phyloP scores from a whole-genome alignment of 345 rosid species.

The Pelargonium nanum region DNA sequence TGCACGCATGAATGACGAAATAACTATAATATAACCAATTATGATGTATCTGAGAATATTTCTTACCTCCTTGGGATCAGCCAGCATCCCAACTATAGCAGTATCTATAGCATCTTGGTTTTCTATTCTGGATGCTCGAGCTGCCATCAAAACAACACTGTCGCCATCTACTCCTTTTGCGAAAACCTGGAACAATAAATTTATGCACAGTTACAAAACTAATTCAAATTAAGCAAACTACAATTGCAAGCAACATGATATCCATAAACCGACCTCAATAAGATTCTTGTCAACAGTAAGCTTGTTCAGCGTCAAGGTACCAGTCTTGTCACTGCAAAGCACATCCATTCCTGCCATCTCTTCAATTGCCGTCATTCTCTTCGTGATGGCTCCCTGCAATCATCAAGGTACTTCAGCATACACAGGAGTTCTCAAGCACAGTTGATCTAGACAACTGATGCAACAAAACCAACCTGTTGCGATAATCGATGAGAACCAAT shows the following conservation, averaged over 20 bases:
- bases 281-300: constrained; percentile 94
- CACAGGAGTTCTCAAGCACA: constrained; percentile 9
- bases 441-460: constrained; percentile 5
- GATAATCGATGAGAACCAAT: constrained; percentile 92
- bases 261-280: constrained; percentile 53
- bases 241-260: constrained; percentile 3
- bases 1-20: background rate
- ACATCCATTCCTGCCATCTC: constrained; percentile 99
- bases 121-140: constrained; percentile 84
- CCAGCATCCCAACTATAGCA: constrained; percentile 93
- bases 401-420: constrained; percentile 8
- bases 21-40: background rate
- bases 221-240: background rate
- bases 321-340: constrained; percentile 97
- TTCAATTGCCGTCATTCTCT: constrained; percentile 99
- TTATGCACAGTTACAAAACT: constrained; percentile 11
- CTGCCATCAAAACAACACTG: constrained; percentile 86
- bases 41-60: background rate
- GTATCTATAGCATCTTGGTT: constrained; percentile 97
- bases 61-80: constrained; percentile 93
- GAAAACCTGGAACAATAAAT: constrained; percentile 50
- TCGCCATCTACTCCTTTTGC: constrained; percentile 86
- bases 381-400: constrained; percentile 90
- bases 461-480: constrained; percentile 59
- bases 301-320: constrained; percentile 90